Conservation (phyloP, 2,329 filamentous ascomycete species). For the Trichoderma koningiopsis region DNA sequence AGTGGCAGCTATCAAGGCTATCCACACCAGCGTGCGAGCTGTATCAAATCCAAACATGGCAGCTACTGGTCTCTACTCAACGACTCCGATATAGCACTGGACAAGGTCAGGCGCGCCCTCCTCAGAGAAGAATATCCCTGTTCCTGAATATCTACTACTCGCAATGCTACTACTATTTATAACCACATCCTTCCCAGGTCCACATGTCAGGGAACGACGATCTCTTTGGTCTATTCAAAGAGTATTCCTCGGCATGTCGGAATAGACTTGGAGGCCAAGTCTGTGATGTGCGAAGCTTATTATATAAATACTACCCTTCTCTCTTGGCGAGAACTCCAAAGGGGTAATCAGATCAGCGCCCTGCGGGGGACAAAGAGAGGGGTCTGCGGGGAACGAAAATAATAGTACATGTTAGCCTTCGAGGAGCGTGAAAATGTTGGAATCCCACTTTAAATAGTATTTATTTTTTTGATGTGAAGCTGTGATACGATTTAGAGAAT, state of each 20-base stretch:
- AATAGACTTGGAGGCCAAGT: slow-evolving; percentile 2
- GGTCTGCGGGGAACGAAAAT: neutral
- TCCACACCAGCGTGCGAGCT: neutral
- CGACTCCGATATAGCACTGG: neutral
- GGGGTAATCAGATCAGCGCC: slow-evolving; percentile 3
- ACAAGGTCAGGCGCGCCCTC: neutral
- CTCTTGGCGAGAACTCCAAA: slow-evolving; percentile 2
- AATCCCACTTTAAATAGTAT: neutral
- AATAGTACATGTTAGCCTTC: neutral
- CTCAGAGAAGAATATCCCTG: neutral
- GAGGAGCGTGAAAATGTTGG: neutral
- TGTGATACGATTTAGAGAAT: neutral
- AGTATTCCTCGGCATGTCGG: neutral
- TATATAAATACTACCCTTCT: neutral
- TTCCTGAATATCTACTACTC: neutral
- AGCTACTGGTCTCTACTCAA: neutral
- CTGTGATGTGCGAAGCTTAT: neutral
- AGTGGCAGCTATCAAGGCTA: slow-evolving; percentile 7
- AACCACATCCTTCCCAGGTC: neutral
- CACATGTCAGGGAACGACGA: neutral
- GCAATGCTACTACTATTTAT: neutral
- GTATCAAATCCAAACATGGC: neutral
- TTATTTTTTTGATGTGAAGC: neutral
- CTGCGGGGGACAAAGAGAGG: slow-evolving; percentile 6
- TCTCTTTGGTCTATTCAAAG: neutral